phyloP scores from a whole-genome alignment of 2,329 filamentous ascomycete species.

The Fusarium incarnatum region DNA sequence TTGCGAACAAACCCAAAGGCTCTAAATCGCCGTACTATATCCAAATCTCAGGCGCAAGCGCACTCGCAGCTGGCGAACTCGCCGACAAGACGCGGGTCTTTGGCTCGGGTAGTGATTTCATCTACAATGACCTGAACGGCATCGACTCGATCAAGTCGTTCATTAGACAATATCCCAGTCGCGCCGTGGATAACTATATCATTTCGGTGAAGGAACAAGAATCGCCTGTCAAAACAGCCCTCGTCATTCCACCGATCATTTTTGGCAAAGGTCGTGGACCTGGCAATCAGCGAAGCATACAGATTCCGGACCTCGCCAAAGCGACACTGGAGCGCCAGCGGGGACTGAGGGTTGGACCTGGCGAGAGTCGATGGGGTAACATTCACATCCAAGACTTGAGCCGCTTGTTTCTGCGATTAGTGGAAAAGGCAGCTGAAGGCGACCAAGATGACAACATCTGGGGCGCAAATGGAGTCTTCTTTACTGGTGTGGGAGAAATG shows the following conservation, averaged over 20 bases:
- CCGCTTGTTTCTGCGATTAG: slow-evolving; percentile 45
- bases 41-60: slow-evolving; percentile 55
- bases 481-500: slow-evolving; percentile 47
- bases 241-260: slow-evolving; percentile 53
- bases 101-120: slow-evolving; percentile 43
- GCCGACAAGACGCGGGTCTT: slow-evolving; percentile 41
- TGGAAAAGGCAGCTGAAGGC: slow-evolving; percentile 47
- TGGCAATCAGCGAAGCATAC: slow-evolving; percentile 54
- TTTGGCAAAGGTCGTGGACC: slow-evolving; percentile 54
- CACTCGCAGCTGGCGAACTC: slow-evolving; percentile 50
- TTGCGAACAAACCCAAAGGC: not conserved
- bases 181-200: slow-evolving; percentile 53
- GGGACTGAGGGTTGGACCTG: slow-evolving; percentile 49
- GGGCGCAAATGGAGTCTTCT: slow-evolving; percentile 53
- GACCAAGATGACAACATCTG: slow-evolving; percentile 44
- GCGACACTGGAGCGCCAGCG: slow-evolving; percentile 46
- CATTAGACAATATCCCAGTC: slow-evolving; percentile 43
- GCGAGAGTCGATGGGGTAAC: slow-evolving; percentile 51
- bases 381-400: slow-evolving; percentile 52
- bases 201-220: slow-evolving; percentile 40
- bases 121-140: slow-evolving; percentile 52
- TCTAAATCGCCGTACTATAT: slow-evolving; percentile 36
- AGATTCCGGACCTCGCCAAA: slow-evolving; percentile 49
- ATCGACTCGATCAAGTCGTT: slow-evolving; percentile 41
- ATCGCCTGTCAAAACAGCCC: slow-evolving; percentile 47